These are phyloP conservation scores for Suhomyces kunorum DNA, from an alignment of 1,139 yeast species.

Conservation along the genomic window DNA sequence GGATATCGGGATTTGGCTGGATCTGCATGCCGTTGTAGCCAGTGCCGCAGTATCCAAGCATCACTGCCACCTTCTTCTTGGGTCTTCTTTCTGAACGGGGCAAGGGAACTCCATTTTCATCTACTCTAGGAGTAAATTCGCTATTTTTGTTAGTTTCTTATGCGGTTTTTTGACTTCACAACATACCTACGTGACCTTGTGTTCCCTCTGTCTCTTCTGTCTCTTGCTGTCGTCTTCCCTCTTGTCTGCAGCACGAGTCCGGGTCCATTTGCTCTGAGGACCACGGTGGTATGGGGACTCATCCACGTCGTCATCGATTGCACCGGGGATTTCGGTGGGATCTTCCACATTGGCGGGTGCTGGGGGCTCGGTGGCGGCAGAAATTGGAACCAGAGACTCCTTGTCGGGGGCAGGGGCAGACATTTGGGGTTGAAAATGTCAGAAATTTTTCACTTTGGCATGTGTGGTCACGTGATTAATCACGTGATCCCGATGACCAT, in stretches of 20 bases:
- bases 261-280: constrained; percentile 45
- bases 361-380: neutral
- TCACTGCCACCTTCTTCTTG: constrained; percentile 85
- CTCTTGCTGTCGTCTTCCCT: constrained; percentile 37
- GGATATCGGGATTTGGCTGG: constrained; percentile 75
- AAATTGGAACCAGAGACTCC: constrained; percentile 4
- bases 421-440: neutral
- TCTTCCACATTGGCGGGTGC: constrained; percentile 1
- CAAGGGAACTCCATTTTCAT: constrained; percentile 62
- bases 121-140: constrained; percentile 48
- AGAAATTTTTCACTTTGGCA: constrained; percentile 1
- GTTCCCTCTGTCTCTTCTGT: constrained; percentile 32
- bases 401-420: constrained; percentile 1
- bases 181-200: constrained; percentile 54
- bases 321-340: neutral
- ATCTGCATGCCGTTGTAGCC: constrained; percentile 98
- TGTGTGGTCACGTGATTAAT: neutral
- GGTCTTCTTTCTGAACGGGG: constrained; percentile 67
- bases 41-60: constrained; percentile 96
- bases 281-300: constrained; percentile 44
- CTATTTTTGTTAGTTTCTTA: constrained; percentile 28
- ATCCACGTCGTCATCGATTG: constrained; percentile 14
- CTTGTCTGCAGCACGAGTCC: constrained; percentile 35
- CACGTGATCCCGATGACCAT: constrained; percentile 5
- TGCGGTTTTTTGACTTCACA: constrained; percentile 1